Percentiles rank a stretch among this genome's conserved stretches.
phyloP scores from a whole-genome alignment of 768 basidiomycete species.

The Trametes coccinea region DNA sequence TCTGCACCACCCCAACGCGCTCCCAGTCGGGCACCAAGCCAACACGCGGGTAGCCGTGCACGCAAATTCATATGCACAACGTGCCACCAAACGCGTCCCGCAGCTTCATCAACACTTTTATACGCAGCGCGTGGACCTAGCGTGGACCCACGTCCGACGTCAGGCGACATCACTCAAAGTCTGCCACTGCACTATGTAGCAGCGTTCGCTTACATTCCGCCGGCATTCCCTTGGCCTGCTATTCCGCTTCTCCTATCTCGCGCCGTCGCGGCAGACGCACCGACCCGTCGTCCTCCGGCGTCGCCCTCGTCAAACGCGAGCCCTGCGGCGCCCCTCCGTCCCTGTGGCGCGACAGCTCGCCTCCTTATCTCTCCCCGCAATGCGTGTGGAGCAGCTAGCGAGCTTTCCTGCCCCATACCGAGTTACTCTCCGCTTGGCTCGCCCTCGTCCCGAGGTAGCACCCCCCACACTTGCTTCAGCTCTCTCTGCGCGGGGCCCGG shows the following conservation, averaged over 20 bases:
- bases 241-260: not conserved
- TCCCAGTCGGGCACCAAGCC: not conserved
- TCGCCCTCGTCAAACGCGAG: no score
- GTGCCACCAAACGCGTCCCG: not conserved
- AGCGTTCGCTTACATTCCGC: not conserved
- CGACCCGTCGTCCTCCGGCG: not conserved
- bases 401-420: constrained; percentile 5
- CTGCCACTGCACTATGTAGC: no score
- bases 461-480: no score
- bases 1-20: no score
- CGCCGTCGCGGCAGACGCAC: not conserved
- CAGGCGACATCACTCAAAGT: not conserved
- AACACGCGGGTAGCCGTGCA: not conserved
- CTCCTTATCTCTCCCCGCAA: not conserved
- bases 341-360: constrained; percentile 8
- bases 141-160: not conserved
- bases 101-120: not conserved
- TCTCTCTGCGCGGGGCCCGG: no score
- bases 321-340: not conserved
- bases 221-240: not conserved
- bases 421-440: constrained; percentile 6
- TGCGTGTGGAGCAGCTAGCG: not conserved
- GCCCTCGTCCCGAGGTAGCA: no score
- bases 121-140: not conserved
- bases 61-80: not conserved